Conservation (phyloP, 202 grass and related monocot genomes). For the Tripidium arundinaceum region DNA sequence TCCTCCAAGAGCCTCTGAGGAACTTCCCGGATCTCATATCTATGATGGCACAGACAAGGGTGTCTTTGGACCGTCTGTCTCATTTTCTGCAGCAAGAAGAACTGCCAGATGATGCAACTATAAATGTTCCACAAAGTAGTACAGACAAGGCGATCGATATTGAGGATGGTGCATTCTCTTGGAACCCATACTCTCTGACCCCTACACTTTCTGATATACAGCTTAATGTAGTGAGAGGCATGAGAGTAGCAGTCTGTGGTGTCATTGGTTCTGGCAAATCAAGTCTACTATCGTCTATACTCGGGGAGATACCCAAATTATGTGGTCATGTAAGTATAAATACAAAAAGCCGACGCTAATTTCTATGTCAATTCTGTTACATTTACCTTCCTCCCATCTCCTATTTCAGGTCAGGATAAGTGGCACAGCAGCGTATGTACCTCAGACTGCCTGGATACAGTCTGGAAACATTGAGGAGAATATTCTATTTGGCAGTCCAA, state of each 20-base stretch:
- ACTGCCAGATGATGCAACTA: slow-evolving; percentile 68
- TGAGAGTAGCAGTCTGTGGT: slow-evolving; percentile 94
- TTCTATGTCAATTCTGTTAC: slow-evolving; percentile 19
- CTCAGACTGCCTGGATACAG: slow-evolving; percentile 98
- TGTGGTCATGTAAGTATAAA: slow-evolving; percentile 79
- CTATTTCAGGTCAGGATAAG: slow-evolving; percentile 81
- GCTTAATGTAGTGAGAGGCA: slow-evolving; percentile 73
- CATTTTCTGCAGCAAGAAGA: slow-evolving; percentile 84
- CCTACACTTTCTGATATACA: slow-evolving; percentile 65
- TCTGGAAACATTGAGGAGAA: slow-evolving; percentile 98
- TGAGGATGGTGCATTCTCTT: slow-evolving; percentile 69
- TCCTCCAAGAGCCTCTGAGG: slow-evolving; percentile 98
- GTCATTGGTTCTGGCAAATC: slow-evolving; percentile 95
- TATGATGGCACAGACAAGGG: slow-evolving; percentile 93
- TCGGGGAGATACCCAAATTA: slow-evolving; percentile 90
- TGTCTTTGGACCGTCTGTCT: slow-evolving; percentile 78
- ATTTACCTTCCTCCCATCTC: slow-evolving; percentile 8
- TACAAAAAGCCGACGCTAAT: background rate
- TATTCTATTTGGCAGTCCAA: slow-evolving; percentile 84
- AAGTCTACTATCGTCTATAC: slow-evolving; percentile 87
- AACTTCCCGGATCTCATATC: slow-evolving; percentile 98
- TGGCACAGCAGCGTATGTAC: slow-evolving; percentile 85
- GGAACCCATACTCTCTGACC: slow-evolving; percentile 54
- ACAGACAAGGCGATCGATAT: slow-evolving; percentile 79
- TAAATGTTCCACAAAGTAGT: slow-evolving; percentile 54